phyloP scores from a whole-genome alignment of 306 rosid genomes.

The Vigna angularis region DNA sequence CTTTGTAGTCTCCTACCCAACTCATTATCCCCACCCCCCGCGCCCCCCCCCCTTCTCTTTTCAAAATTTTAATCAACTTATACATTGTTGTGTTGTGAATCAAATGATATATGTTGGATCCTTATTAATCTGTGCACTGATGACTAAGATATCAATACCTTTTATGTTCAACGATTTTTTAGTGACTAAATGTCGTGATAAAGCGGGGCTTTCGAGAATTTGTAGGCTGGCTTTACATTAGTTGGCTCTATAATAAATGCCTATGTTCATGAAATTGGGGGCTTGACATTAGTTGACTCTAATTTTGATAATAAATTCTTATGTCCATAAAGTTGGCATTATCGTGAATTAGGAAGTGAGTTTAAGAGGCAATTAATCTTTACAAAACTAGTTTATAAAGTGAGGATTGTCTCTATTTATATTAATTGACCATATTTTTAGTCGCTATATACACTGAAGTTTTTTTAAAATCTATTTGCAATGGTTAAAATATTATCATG shows the following conservation, averaged over 20 bases:
- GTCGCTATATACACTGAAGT: neutral
- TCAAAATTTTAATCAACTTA: neutral
- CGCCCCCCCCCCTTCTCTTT: neutral
- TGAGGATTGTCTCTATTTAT: no score
- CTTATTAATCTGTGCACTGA: neutral
- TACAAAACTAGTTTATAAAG: no score
- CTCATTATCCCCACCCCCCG: neutral
- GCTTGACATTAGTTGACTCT: no score
- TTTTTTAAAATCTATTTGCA: neutral
- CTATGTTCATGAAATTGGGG: neutral
- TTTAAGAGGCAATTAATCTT: no score
- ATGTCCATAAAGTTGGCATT: conserved; percentile 14
- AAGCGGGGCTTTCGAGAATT: neutral
- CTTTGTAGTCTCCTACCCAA: conserved; percentile 2
- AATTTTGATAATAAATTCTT: neutral
- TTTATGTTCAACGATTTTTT: neutral
- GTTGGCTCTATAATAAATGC: conserved; percentile 1
- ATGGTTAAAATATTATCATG: neutral
- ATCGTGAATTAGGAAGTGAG: neutral
- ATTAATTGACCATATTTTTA: neutral
- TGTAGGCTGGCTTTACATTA: neutral
- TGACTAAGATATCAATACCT: conserved; percentile 1
- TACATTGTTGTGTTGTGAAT: neutral
- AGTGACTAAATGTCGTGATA: neutral
- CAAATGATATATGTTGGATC: conserved; percentile 4